A percentile compares a stretch with the other conserved stretches of the same genome.
phyloP scores from a whole-genome alignment of 306 rosid genomes.

The Hippophae rhamnoides region DNA sequence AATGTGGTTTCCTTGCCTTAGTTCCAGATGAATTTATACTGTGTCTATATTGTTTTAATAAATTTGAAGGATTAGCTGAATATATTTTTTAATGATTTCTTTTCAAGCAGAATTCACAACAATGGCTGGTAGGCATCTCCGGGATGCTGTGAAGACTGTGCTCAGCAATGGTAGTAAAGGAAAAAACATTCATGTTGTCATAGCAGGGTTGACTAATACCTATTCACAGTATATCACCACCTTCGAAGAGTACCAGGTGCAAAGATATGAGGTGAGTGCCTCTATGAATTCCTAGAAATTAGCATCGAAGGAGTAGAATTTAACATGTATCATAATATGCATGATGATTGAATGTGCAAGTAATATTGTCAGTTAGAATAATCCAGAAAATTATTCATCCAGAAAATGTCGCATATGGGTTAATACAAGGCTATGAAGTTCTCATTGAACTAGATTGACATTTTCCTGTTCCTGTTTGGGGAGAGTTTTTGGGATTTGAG shows the following conservation, averaged over 20 bases:
- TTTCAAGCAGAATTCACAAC: conserved; percentile 65
- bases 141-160: conserved; percentile 65
- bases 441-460: no score
- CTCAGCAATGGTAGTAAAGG: conserved; percentile 30
- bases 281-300: neutral
- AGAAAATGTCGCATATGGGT: no score
- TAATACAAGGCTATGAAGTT: no score
- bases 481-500: no score
- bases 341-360: no score
- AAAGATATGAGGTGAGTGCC: conserved; percentile 85
- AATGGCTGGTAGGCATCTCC: conserved; percentile 95
- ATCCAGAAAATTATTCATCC: neutral
- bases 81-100: conserved; percentile 6
- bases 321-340: no score
- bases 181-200: conserved; percentile 48
- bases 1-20: no score
- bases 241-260: conserved; percentile 73
- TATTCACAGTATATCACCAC: conserved; percentile 88
- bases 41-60: neutral
- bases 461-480: no score
- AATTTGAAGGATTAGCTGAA: conserved; percentile 14
- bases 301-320: no score
- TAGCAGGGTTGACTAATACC: conserved; percentile 79
- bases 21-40: no score
- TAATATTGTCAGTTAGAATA: no score